Evolutionary conservation across 2,329 filamentous ascomycete species (phyloP).

Genomic region (Keithomyces neogunnii): DNA sequence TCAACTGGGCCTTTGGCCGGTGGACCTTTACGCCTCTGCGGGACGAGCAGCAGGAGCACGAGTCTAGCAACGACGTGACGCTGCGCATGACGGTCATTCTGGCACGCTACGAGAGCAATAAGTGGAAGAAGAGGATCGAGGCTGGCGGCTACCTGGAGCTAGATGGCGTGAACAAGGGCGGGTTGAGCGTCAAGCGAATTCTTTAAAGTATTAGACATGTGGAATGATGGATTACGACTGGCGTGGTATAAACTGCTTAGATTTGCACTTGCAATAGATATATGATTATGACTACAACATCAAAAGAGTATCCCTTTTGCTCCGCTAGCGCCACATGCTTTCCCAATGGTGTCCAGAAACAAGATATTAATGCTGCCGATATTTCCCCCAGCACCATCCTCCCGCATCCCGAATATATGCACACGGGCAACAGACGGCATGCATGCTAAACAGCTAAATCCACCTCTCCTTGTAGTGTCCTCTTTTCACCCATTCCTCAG

Average conservation of each 20-base stretch:
- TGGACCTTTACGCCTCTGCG: slow-evolving; percentile 74
- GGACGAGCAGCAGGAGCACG: slow-evolving; percentile 37
- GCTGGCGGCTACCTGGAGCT: slow-evolving; percentile 44
- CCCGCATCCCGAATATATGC: too few species aligned
- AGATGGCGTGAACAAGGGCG: slow-evolving; percentile 35
- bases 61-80: slow-evolving; percentile 44
- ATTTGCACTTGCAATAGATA: neutral
- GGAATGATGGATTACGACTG: neutral
- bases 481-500: too few species aligned
- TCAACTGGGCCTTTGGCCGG: slow-evolving; percentile 96
- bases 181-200: slow-evolving; percentile 44
- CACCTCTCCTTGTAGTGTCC: too few species aligned
- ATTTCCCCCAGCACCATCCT: too few species aligned
- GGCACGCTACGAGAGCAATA: slow-evolving; percentile 62
- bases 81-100: slow-evolving; percentile 70
- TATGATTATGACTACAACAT: neutral
- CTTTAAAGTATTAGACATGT: slow-evolving; percentile 20
- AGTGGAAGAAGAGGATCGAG: slow-evolving; percentile 70
- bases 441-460: too few species aligned
- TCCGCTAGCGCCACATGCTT: too few species aligned
- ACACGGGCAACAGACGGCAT: too few species aligned
- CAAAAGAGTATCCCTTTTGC: too few species aligned
- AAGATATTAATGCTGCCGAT: too few species aligned
- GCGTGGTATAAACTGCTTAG: neutral
- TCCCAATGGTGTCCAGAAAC: too few species aligned